Evolutionary conservation across 768 basidiomycete genomes (phyloP).

Genomic region (Rhodotorula paludigena): DNA sequence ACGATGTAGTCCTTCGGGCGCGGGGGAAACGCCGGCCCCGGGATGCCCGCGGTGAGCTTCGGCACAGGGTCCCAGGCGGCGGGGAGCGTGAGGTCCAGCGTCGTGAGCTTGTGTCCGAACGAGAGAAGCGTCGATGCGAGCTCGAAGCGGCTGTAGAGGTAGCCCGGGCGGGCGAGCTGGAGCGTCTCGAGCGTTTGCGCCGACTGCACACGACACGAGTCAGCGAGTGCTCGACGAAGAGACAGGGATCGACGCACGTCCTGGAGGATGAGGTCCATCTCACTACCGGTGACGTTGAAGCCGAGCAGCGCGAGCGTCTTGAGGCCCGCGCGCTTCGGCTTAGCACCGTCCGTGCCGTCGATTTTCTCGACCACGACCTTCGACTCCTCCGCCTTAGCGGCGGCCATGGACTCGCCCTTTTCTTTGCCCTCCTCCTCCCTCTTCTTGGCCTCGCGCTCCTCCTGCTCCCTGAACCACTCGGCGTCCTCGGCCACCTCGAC

Average conservation of each 20-base stretch:
- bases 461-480: background rate
- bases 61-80: conserved; percentile 10
- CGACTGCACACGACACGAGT: conserved; percentile 1
- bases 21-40: background rate
- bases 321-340: conserved; percentile 1
- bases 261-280: conserved; percentile 12
- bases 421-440: background rate
- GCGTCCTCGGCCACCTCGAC: conserved; percentile 3
- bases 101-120: conserved; percentile 23
- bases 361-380: too few species aligned
- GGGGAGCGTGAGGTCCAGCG: conserved; percentile 4
- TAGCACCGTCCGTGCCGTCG: background rate
- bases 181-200: conserved; percentile 5
- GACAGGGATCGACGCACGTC: conserved; percentile 8
- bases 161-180: background rate
- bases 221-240: background rate
- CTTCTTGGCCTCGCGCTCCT: background rate
- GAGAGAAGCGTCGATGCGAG: conserved; percentile 16
- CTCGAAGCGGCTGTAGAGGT: conserved; percentile 3
- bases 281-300: background rate
- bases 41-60: background rate
- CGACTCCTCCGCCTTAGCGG: background rate
- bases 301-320: conserved; percentile 5
- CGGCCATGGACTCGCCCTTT: background rate
- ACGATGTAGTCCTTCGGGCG: conserved; percentile 27